Base-by-base conservation (phyloP, 805 yeast species). In the Kazachstania bromeliacearum region DNA sequence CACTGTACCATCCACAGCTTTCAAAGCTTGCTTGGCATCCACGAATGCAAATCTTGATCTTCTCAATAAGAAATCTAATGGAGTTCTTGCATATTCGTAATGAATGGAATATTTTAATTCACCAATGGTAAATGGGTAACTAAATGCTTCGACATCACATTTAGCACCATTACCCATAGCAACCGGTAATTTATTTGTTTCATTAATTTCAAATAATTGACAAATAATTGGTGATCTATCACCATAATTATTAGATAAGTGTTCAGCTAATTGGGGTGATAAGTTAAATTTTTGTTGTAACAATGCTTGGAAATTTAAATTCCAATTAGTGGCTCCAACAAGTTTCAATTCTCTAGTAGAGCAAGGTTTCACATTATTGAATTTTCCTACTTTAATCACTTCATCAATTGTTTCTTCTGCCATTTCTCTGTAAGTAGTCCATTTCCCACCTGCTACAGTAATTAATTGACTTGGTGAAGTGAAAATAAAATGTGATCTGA, bases 371-470 rank as follows among this genome's bases (percentile, higher is more conserved):
- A 66, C 68, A 27, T 57, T 45, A 26, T 57, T 45, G 39, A 70
- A 63, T 33, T 62, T 50, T 13, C 60, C 63, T 34, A 64, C 63
- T 53, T 73, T 67, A 33, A 84, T 68, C 36, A 82, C 76, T 47
- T 75, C 75, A 59, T 84, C 79, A 32, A 88, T 78, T 31, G 95
- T 84, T 66, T 89, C 95, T 65, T 88, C 79, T 16, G 96, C 95
- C 96, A 88, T 88, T 67, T 85, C 94, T 67, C 96, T 75, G 68
- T 88, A 89, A 25, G 97, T 88, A 36, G 97, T 88, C 97, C 97
- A 88, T 66, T 88, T 88, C 60, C 97, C 97, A 53, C 96, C 97
- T 14, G 94, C 79, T 47, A 88, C 82, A 27, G 97, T 88, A 27
- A 88, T 69, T 48, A 88, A 71, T 18, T 89, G 92, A 38, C 81